phyloP scores from a whole-genome alignment of 495 filamentous ascomycete genomes.

The Cairneyella variabilis region DNA sequence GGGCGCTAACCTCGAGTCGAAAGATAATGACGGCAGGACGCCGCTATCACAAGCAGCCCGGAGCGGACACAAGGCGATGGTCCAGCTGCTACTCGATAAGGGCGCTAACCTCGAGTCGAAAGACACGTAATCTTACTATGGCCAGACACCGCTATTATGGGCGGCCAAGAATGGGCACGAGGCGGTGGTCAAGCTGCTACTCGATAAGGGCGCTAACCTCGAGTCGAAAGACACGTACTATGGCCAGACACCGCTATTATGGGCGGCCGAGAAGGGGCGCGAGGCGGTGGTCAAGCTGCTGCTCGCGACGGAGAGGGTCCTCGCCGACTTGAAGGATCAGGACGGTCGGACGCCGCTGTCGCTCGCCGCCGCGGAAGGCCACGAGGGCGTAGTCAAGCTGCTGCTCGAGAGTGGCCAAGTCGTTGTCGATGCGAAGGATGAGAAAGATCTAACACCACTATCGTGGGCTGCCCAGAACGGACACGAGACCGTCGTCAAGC shows the following conservation, averaged over 20 bases:
- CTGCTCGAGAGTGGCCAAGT: too few relatives aligned
- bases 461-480: too few relatives aligned
- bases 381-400: too few relatives aligned
- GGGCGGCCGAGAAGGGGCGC: neutral
- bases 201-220: neutral
- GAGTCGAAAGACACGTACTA: neutral
- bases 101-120: neutral
- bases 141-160: neutral
- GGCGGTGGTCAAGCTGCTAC: neutral
- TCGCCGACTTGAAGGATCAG: too few relatives aligned
- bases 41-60: neutral
- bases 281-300: neutral
- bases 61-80: neutral
- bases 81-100: neutral
- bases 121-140: neutral
- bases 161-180: neutral
- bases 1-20: neutral
- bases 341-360: neutral
- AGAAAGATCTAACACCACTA: too few relatives aligned
- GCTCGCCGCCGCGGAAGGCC: too few relatives aligned
- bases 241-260: neutral
- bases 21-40: too few relatives aligned
- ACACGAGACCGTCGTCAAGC: too few relatives aligned
- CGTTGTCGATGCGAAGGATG: too few relatives aligned
- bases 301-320: neutral